These are phyloP conservation scores for Backusella tuberculispora DNA, from an alignment of 192 early-diverging fungal genomes.

Conservation along the genomic window DNA sequence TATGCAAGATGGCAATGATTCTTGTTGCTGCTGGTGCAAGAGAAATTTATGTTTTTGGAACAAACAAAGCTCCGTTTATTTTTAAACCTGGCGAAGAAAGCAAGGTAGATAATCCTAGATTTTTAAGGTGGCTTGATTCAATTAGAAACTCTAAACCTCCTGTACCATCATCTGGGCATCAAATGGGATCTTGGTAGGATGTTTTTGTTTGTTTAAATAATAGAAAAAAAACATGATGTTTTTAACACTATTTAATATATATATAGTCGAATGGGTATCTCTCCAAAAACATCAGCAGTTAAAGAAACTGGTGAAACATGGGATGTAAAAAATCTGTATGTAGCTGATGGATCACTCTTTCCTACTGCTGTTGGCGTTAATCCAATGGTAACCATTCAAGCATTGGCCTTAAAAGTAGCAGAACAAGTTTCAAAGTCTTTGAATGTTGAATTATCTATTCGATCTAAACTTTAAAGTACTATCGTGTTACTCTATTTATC, in stretches of 20 bases:
- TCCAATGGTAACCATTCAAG: slow-evolving; percentile 54
- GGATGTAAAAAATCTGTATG: slow-evolving; percentile 68
- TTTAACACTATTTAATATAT: background rate
- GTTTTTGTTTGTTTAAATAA: background rate
- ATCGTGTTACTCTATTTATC: background rate
- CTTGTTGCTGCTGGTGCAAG: slow-evolving; percentile 68
- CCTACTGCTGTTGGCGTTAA: slow-evolving; percentile 74
- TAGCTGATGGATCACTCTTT: slow-evolving; percentile 69
- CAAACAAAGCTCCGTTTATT: slow-evolving; percentile 40
- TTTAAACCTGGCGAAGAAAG: slow-evolving; percentile 33
- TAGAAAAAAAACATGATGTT: background rate
- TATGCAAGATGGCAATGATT: slow-evolving; percentile 48
- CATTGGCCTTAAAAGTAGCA: slow-evolving; percentile 39
- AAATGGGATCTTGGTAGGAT: slow-evolving; percentile 64
- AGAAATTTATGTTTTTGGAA: slow-evolving; percentile 55
- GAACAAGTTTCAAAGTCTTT: background rate
- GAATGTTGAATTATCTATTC: background rate
- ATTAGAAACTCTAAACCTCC: slow-evolving; percentile 36
- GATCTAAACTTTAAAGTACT: background rate
- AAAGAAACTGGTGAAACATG: slow-evolving; percentile 68
- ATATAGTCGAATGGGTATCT: slow-evolving; percentile 61
- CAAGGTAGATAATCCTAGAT: slow-evolving; percentile 33
- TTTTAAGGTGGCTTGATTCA: slow-evolving; percentile 33
- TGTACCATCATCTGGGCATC: slow-evolving; percentile 57
- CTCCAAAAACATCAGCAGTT: slow-evolving; percentile 52